A percentile compares a stretch with the other conserved stretches of the same genome.
These are phyloP conservation scores for Rozella allomycis DNA, from an alignment of 371 early-diverging fungal genomes.

Conservation along the genomic window DNA sequence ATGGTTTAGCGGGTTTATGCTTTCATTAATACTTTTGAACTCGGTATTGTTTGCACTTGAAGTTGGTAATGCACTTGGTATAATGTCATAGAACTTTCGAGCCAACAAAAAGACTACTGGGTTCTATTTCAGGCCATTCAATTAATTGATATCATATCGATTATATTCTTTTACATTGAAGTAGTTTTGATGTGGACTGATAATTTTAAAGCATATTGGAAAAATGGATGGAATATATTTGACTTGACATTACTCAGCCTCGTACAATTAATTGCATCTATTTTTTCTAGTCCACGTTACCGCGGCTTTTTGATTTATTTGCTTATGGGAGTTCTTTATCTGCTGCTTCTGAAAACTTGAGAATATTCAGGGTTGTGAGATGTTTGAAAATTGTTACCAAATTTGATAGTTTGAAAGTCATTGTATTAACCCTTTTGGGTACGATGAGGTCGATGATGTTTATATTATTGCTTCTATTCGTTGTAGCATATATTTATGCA, in stretches of 20 bases:
- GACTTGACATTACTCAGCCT: constrained; percentile 10
- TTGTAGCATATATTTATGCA: constrained; percentile 10
- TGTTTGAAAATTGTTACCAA: constrained; percentile 9
- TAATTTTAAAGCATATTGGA: constrained; percentile 8
- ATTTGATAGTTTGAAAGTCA: constrained; percentile 9
- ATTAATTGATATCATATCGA: constrained; percentile 8
- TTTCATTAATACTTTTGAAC: constrained; percentile 1
- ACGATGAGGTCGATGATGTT: constrained; percentile 13
- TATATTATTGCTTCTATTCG: constrained; percentile 11
- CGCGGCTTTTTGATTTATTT: constrained; percentile 9
- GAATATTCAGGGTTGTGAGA: constrained; percentile 9
- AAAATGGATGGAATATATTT: constrained; percentile 14
- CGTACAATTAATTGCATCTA: constrained; percentile 2
- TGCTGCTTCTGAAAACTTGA: constrained; percentile 3
- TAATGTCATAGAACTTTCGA: constrained; percentile 1
- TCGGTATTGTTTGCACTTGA: constrained; percentile 3
- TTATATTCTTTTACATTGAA: constrained; percentile 9
- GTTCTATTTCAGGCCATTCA: constrained; percentile 8
- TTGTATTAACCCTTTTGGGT: constrained; percentile 15
- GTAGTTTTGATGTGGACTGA: constrained; percentile 11
- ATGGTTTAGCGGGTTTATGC: not conserved
- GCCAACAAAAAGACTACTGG: not conserved
- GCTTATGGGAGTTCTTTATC: not conserved
- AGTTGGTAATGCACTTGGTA: no score
- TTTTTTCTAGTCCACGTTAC: constrained; percentile 4